Evolutionary conservation across 2,329 filamentous ascomycete genomes (phyloP), one percentile per base, ranked within the genome.

Genomic region (Periconia sp.): DNA sequence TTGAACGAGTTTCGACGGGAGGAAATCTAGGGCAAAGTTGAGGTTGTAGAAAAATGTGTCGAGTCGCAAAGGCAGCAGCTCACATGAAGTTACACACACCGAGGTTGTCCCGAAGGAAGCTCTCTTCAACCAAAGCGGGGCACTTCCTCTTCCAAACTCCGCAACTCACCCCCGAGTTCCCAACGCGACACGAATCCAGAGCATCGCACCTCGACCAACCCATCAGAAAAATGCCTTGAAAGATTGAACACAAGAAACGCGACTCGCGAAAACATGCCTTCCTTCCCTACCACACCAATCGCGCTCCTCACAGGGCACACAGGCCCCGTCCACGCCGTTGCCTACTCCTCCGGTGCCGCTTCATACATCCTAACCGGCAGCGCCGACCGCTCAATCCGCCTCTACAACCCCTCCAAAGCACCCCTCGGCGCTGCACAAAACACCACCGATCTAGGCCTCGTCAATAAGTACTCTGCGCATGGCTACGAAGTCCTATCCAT

Each of bases 401-500:
- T 97, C 41, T 95, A 92, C 79, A 96, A 96, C 74, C 88, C 89
- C 1, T 78, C 79, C 48, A 81, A 84, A 49, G 79, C 76, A 55
- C 69, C 70, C 11, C 54, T 61, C 10, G 63, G 61, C 42, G 69
- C 70, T 52, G 54, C 71, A 41, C 23, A 31, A n/a, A 23, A n/a
- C 7, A 31, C 43, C n/a, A 44, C 42, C 42, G 40, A 69, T 60
- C 45, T 66, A 1, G 66, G 74, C 1, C 86, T 94, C 3, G 91
- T 99, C 68, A 92, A 97, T 75, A 90, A 86, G 35, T 99, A 96
- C 77, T 79, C 86, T 35, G 91, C 90, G 2, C 94, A 99, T 76
- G 92, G 91, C 61, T 96, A 99, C 78, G 89, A 92, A 63, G 89
- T 99, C 8, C 86, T 97, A 55, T 89, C 90, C 61, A 81, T 99